Evolutionary conservation across 345 rosid species (phyloP), one percentile per base, ranked within the genome.

Genomic region (Linum trigynum): DNA sequence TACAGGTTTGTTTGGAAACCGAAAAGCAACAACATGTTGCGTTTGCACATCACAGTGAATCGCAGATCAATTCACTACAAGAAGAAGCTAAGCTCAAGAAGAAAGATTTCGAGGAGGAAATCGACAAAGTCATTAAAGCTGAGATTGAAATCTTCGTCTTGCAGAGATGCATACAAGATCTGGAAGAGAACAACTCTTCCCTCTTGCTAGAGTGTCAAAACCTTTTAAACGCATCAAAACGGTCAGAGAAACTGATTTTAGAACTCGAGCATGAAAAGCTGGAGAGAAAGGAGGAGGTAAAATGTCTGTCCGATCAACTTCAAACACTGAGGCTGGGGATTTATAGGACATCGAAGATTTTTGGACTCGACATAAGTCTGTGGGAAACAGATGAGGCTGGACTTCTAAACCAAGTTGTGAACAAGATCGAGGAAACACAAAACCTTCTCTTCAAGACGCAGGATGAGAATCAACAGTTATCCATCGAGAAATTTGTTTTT

Each of bases 111-210:
- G 85, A 87, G 67, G 83, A 79, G 65, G 95, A 88, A 67, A 75
- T 81, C 60, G 87, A 91, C 73, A 81, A 85, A 71, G 80, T 78
- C 61, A 67, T 83, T 67, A 73, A 56, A 79, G 78, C 85, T 63
- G 75, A 87, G 78, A 71, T 82, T 53, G 88, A 89, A 75, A 85
- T 80, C 72, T 83, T 89, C 66, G 70, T 89, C 75, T 81, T 86
- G 82, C 84, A 82, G 75, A 78, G 80, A 73, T 87, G 79, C 71
- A 63, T 85, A 23, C 80, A 74, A 72, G 91, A 86, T 42, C 77
- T 87, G 75, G 83, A 82, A 73, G 91, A 81, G 74, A 82, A 77
- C 67, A 83, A 80, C 58, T 68, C 76, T 67, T 80, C 83, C 63
- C 82, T 91, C 17, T 67, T 81, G 61, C 66, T 74, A 40, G 86